These are phyloP conservation scores for Magnolia kwangsiensis DNA, from an alignment of 164 flowering plant species.

Conservation along the genomic window DNA sequence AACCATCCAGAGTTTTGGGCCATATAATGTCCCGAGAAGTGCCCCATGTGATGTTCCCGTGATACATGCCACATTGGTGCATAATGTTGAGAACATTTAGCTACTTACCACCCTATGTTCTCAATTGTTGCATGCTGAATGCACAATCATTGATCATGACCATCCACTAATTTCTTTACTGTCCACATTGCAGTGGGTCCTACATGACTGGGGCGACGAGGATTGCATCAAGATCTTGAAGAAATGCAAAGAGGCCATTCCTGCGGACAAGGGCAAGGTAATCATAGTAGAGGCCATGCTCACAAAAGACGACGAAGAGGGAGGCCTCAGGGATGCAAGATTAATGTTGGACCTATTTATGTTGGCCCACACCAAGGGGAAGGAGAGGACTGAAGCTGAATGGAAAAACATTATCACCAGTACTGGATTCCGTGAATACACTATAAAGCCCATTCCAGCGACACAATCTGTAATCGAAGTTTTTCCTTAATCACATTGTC, in stretches of 20 bases:
- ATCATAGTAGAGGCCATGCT: conserved; percentile 54
- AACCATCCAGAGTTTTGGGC: no score
- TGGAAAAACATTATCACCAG: conserved; percentile 1
- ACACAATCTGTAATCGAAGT: conserved; percentile 1
- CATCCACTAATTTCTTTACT: no score
- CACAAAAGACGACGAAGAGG: conserved; percentile 19
- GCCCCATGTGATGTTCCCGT: no score
- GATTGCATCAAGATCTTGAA: conserved; percentile 52
- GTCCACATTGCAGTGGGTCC: conserved; percentile 36
- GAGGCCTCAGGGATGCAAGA: conserved; percentile 26
- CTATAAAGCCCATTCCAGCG: not conserved
- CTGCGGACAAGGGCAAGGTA: conserved; percentile 47
- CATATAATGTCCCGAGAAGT: no score
- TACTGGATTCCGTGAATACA: not conserved
- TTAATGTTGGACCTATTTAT: conserved; percentile 59
- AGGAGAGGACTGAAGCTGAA: conserved; percentile 6
- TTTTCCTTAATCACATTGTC: not conserved
- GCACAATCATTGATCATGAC: no score
- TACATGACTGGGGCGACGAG: conserved; percentile 72
- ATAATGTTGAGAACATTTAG: no score
- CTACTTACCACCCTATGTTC: no score
- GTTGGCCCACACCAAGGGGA: conserved; percentile 23
- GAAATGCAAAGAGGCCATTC: conserved; percentile 50
- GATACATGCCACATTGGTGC: no score
- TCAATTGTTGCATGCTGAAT: no score